phyloP scores from a whole-genome alignment of 768 basidiomycete species.

The Dentipellis sp. region DNA sequence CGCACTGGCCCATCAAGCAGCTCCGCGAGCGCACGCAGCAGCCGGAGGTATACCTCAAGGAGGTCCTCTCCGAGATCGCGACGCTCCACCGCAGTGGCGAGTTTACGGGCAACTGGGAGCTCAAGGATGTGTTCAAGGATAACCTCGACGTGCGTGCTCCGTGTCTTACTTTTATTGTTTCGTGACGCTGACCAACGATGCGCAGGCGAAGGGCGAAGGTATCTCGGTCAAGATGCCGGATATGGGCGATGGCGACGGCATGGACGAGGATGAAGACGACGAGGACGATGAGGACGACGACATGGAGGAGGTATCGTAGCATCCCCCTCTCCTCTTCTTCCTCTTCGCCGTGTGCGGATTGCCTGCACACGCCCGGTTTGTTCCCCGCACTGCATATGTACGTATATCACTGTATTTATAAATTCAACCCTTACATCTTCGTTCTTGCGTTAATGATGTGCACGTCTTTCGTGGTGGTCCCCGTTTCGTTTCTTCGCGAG shows the following conservation, averaged over 20 bases:
- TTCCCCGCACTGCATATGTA: no score
- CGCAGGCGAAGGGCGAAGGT: slow-evolving; percentile 23
- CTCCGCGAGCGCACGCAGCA: slow-evolving; percentile 78
- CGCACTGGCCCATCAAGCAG: slow-evolving; percentile 75
- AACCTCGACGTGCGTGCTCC: slow-evolving; percentile 37
- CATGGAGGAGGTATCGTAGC: slow-evolving; percentile 52
- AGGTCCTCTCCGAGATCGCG: slow-evolving; percentile 70
- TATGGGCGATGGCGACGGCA: slow-evolving; percentile 27
- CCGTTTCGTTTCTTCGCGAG: no score
- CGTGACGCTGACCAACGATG: slow-evolving; percentile 2
- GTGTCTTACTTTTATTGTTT: background rate
- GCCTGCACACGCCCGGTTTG: no score
- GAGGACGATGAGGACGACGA: slow-evolving; percentile 51
- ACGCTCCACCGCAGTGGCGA: slow-evolving; percentile 74
- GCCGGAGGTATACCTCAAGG: slow-evolving; percentile 81
- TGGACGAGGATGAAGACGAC: slow-evolving; percentile 44
- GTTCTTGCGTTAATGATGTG: no score
- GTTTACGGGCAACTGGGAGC: slow-evolving; percentile 71
- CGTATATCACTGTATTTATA: no score
- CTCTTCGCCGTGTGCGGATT: no score
- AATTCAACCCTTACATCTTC: no score
- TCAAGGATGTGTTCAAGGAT: slow-evolving; percentile 65
- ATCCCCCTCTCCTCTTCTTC: no score
- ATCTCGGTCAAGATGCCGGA: slow-evolving; percentile 1
- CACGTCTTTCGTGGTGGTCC: no score